phyloP scores from a whole-genome alignment of 805 yeast genomes.

The Suhomyces sp. region DNA sequence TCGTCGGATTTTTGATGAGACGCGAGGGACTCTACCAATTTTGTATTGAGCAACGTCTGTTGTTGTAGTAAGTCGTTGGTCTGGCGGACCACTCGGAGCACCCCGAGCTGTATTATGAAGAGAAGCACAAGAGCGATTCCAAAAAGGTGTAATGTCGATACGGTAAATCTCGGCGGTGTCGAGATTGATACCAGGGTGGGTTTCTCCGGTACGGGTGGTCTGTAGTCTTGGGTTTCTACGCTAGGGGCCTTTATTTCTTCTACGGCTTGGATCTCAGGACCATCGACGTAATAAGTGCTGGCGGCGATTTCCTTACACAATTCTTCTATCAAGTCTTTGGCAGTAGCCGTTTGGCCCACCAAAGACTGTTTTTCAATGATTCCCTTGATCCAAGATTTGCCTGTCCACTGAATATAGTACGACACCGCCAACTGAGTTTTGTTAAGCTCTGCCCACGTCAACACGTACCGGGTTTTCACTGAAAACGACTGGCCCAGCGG shows the following conservation, averaged over 20 bases:
- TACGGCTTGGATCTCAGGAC: constrained; percentile 12
- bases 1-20: background rate
- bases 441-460: constrained; percentile 64
- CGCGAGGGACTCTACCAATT: background rate
- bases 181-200: background rate
- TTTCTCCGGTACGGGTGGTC: background rate
- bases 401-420: constrained; percentile 65
- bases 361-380: constrained; percentile 74
- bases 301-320: constrained; percentile 37
- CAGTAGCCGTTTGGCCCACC: constrained; percentile 67
- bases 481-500: constrained; percentile 72
- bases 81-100: constrained; percentile 16
- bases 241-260: background rate
- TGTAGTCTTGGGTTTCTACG: background rate
- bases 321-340: constrained; percentile 48
- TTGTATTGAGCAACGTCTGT: constrained; percentile 13
- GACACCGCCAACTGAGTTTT: constrained; percentile 51
- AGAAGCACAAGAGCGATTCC: constrained; percentile 20
- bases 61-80: constrained; percentile 21
- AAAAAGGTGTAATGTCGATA: constrained; percentile 11
- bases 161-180: background rate
- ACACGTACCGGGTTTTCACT: constrained; percentile 54
- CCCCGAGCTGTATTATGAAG: constrained; percentile 19
- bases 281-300: constrained; percentile 19
- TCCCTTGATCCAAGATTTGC: constrained; percentile 73